Evolutionary conservation across 441 rosid genomes (phyloP), one percentile per base, ranked within the genome.

Genomic region (Arabidopsis hybrid): DNA sequence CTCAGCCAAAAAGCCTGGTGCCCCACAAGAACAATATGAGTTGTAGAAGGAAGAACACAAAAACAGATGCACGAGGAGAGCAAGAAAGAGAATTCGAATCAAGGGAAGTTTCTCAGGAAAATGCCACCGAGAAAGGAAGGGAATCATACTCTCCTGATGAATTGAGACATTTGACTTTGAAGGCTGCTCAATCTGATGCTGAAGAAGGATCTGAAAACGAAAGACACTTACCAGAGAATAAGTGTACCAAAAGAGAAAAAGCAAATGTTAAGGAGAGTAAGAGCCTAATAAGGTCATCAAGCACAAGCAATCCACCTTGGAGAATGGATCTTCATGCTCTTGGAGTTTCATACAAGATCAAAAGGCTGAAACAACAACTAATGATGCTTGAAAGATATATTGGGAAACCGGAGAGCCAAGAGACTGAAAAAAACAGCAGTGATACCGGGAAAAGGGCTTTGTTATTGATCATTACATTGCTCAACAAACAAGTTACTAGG

Each of bases 291-390:
- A 77, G 52, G 62, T 14, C 65, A 51, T 38, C 52, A 51, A 77
- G 66, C 74, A 73, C 60, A 56, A 67, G 83, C 64, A 84, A 68
- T 57, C 78, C 81, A 55, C 73, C 82, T 35, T 88, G 88, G 92
- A 88, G 89, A 80, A 89, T 90, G 90, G 95, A 94, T 79, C 85
- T 94, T 75, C 92, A 87, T 57, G 97, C 97, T 60, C 97, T 94
- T 11, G 99, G 91, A 69, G 87, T 89, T 75, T 90, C 95, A 67
- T 90, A 80, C 87, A 94, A 94, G 87, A 85, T 90, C 79, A 94
- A 88, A 80, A 90, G 99, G 85, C 80, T 94, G 60, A 89, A 85
- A 83, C 99, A 94, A 79, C 97, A 90, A 78, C 84, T 94, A 29
- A 82, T 91, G 67, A 80, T 91, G 90, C 87, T 94, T 34, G 97